phyloP scores from a whole-genome alignment of 129 eudicot species.

The Sambucus nigra region DNA sequence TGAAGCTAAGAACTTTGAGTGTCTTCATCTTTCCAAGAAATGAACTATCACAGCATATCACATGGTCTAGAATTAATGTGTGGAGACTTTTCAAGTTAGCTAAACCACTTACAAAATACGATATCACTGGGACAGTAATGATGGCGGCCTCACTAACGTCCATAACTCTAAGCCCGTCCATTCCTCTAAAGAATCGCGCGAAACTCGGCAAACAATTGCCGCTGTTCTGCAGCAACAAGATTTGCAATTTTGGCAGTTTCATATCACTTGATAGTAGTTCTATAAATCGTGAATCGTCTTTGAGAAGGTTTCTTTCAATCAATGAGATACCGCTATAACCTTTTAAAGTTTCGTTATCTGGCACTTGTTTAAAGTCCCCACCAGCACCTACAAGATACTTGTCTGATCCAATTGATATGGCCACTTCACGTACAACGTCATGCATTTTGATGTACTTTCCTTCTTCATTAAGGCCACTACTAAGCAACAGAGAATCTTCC shows the following conservation, averaged over 20 bases:
- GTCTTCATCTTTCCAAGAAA: neutral
- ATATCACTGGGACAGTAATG: neutral
- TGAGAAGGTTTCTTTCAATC: too few relatives aligned
- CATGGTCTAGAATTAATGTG: neutral
- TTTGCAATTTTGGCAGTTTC: neutral
- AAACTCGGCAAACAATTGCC: neutral
- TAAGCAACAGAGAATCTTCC: neutral
- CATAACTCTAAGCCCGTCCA: neutral
- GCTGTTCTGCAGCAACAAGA: neutral
- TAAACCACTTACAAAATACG: neutral
- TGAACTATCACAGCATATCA: neutral
- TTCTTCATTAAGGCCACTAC: neutral
- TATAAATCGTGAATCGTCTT: neutral
- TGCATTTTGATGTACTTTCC: neutral
- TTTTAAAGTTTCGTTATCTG: neutral
- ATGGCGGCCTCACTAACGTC: neutral
- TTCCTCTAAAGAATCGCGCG: neutral
- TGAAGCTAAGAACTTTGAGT: constrained; percentile 1
- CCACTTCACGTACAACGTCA: constrained; percentile 3
- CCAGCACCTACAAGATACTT: neutral
- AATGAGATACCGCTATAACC: neutral
- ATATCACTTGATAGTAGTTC: neutral
- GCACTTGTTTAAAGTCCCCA: neutral
- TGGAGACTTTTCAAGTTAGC: neutral
- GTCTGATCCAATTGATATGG: constrained; percentile 6